Conservation (phyloP, 1,284 basidiomycete genomes). For the Trichosporon asahii region DNA sequence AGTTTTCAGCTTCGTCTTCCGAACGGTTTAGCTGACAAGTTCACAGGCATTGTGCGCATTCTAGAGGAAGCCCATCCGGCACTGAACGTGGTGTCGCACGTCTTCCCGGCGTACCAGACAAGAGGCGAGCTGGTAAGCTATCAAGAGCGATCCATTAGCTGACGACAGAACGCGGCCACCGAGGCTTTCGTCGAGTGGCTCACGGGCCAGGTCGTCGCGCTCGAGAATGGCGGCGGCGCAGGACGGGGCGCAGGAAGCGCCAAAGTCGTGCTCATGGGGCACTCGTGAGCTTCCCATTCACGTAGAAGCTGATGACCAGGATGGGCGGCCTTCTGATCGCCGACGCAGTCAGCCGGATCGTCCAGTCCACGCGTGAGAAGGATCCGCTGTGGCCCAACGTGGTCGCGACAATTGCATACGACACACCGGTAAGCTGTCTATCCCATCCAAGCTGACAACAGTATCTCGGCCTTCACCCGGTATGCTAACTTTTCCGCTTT, state of each 20-base stretch:
- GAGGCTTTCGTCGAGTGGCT: slow-evolving; percentile 85
- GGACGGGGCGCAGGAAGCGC: slow-evolving; percentile 71
- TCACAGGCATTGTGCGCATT: slow-evolving; percentile 67
- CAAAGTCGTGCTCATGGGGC: slow-evolving; percentile 82
- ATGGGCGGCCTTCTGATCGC: slow-evolving; percentile 88
- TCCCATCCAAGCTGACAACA: slow-evolving; percentile 40
- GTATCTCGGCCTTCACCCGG: slow-evolving; percentile 82
- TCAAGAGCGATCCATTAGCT: not conserved
- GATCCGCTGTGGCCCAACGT: slow-evolving; percentile 50
- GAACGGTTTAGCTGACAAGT: slow-evolving; percentile 19
- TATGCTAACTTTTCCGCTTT: slow-evolving; percentile 23
- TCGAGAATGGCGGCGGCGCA: slow-evolving; percentile 63
- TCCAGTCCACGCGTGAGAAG: slow-evolving; percentile 45
- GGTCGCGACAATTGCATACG: slow-evolving; percentile 60
- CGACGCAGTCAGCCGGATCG: slow-evolving; percentile 74
- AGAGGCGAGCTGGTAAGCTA: slow-evolving; percentile 75
- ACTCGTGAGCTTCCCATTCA: slow-evolving; percentile 61
- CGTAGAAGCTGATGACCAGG: slow-evolving; percentile 51
- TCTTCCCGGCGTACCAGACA: slow-evolving; percentile 91
- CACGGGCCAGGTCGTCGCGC: slow-evolving; percentile 70
- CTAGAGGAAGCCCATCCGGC: slow-evolving; percentile 56
- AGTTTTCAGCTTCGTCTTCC: slow-evolving; percentile 8
- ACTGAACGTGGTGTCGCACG: slow-evolving; percentile 64
- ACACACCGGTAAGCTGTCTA: slow-evolving; percentile 66
- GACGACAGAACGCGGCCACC: slow-evolving; percentile 67